A percentile compares a stretch with the other conserved stretches of the same genome.
Conservation (phyloP, 2,329 filamentous ascomycete species). For the Nakataea oryzae region DNA sequence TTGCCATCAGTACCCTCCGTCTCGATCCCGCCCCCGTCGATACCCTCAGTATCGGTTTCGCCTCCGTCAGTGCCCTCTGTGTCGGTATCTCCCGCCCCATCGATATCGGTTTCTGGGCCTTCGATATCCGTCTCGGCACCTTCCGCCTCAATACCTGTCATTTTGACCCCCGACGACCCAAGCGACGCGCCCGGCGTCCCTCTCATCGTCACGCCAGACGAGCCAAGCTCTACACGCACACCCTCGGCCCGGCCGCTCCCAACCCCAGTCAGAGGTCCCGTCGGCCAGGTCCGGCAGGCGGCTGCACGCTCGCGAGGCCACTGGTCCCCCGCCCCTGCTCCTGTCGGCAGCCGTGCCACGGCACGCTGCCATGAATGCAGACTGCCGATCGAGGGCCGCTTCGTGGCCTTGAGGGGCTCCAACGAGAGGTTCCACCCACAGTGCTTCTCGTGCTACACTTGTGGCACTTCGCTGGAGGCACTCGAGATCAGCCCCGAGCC, state of each 20-base stretch:
- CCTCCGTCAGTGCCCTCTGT: slow-evolving; percentile 7
- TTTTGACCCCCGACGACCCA: slow-evolving; percentile 34
- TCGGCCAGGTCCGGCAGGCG: slow-evolving; percentile 15
- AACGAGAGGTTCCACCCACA: slow-evolving; percentile 75
- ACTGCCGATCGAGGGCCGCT: slow-evolving; percentile 78
- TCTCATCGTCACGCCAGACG: slow-evolving; percentile 26
- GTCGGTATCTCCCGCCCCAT: slow-evolving; percentile 14
- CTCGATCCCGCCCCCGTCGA: background rate
- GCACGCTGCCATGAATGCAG: slow-evolving; percentile 78
- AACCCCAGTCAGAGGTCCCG: slow-evolving; percentile 26
- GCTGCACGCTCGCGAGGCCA: slow-evolving; percentile 35
- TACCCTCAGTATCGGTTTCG: background rate
- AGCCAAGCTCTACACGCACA: slow-evolving; percentile 14
- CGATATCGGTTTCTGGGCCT: slow-evolving; percentile 23
- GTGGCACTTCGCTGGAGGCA: slow-evolving; percentile 79
- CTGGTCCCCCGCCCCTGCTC: slow-evolving; percentile 45
- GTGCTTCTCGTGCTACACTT: slow-evolving; percentile 85
- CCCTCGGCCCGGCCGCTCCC: slow-evolving; percentile 35
- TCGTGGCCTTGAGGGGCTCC: slow-evolving; percentile 67
- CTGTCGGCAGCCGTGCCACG: slow-evolving; percentile 38
- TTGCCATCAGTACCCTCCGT: background rate
- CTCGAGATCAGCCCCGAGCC: slow-evolving; percentile 96
- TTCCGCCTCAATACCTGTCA: slow-evolving; percentile 22
- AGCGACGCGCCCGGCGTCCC: slow-evolving; percentile 21
- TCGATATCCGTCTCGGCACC: slow-evolving; percentile 22